Conservation (phyloP, 2,329 filamentous ascomycete genomes). For the Pseudogymnoascus sp. region DNA sequence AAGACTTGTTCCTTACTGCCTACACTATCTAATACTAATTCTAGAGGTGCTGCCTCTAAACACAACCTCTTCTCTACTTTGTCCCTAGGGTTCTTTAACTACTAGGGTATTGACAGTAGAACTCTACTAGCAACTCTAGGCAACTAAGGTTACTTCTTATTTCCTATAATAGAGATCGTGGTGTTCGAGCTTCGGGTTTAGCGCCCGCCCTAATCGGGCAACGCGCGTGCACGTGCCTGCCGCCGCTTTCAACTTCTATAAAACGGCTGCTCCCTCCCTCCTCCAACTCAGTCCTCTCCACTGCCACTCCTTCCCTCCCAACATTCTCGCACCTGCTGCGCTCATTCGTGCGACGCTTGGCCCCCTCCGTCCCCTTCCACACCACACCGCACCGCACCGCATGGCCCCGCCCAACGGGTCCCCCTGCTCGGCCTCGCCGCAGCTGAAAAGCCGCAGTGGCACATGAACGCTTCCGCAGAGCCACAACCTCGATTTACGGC, state of each 20-base stretch:
- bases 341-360: neutral
- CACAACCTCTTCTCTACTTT: no score
- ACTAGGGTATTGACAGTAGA: no score
- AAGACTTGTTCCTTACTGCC: no score
- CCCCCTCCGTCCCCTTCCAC: conserved; percentile 2
- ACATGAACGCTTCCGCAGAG: neutral
- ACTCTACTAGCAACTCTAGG: no score
- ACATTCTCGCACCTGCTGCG: conserved; percentile 7
- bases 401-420: neutral
- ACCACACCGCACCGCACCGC: neutral
- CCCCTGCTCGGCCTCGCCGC: conserved; percentile 9
- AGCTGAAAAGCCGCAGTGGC: conserved; percentile 12
- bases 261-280: conserved; percentile 11
- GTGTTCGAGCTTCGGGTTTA: no score
- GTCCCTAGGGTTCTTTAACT: no score
- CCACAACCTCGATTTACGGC: neutral
- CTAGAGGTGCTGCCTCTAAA: no score
- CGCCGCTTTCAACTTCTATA: conserved; percentile 15
- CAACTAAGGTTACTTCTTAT: no score
- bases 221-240: conserved; percentile 13
- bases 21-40: no score
- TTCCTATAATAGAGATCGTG: no score
- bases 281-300: no score
- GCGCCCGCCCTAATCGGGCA: conserved; percentile 13
- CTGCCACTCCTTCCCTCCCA: neutral